Evolutionary conservation across 306 rosid species (phyloP), one percentile per base, ranked within the genome.

Genomic region (Pachyrhizus erosus): DNA sequence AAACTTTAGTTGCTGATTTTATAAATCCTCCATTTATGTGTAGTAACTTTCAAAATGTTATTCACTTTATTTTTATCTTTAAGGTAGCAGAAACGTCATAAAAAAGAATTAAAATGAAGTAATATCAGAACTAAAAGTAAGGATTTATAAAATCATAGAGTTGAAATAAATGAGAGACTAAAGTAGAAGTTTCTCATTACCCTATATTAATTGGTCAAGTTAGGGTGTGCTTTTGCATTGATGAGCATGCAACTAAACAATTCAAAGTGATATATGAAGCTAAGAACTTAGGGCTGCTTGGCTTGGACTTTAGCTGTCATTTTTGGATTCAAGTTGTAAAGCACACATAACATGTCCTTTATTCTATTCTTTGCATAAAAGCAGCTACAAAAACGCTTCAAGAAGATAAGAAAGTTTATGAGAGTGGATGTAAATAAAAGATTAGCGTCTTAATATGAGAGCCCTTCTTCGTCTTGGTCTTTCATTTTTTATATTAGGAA

Each of bases 281-380:
- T n/a, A 72, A 46, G 76, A 29, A 9, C 40, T 10, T 48, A 24
- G 46, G 52, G 49, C 5, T 0, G 17, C 23, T 27, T 26, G 31
- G 33, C 7, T 52, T 82, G 52, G 73, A 76, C 31, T 76, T 4
- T 76, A 40, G 77, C 77, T 75, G 80, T 66, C 33, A 55, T 24
- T 6, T 52, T 75, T 65, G 77, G 82, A 65, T 75, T 76, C 45
- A 82, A 68, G 76, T 45, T 68, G 78, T 31, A 82, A 20, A 82
- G 81, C 77, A 75, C 29, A 54, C 1, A 5, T 21, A 23, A 1
- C 11, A 54, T 54, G 20, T 3, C 31, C 61, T 45, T 55, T 81
- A 15, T 37, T 66, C 5, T 6, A 12, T 13, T 78, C n/a, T 46
- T 49, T 14, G 46, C 67, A 61, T 39, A 64, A 78, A 78, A 84